A percentile compares a stretch with the other conserved stretches of the same genome.
These are phyloP conservation scores for Salix arbutifolia DNA, from an alignment of 345 rosid species.

Conservation along the genomic window DNA sequence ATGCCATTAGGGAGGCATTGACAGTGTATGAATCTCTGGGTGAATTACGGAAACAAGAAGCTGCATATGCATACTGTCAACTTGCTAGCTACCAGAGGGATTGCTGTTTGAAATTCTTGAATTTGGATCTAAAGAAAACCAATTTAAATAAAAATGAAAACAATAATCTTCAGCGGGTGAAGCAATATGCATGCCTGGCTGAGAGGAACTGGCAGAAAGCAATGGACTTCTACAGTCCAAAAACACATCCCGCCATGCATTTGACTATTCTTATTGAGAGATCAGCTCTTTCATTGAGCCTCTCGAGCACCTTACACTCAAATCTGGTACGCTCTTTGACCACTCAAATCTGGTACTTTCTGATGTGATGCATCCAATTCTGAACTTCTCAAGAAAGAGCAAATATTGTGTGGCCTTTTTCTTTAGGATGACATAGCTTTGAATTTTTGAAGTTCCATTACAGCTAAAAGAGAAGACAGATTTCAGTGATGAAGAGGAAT, in stretches of 20 bases:
- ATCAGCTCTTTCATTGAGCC: conserved; percentile 55
- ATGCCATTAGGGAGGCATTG: conserved; percentile 86
- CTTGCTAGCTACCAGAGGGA: conserved; percentile 84
- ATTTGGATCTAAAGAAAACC: conserved; percentile 36
- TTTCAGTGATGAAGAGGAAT: too few relatives aligned
- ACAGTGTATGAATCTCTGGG: conserved; percentile 75
- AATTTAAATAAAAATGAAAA: conserved; percentile 45
- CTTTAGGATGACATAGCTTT: background rate
- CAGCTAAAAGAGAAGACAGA: too few relatives aligned
- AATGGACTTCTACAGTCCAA: conserved; percentile 65
- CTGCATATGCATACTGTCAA: conserved; percentile 79
- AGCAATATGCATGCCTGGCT: conserved; percentile 79
- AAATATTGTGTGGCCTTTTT: background rate
- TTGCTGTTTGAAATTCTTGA: conserved; percentile 63
- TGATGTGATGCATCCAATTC: background rate
- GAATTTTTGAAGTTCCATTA: too few relatives aligned
- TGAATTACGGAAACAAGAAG: conserved; percentile 76
- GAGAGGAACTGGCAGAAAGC: conserved; percentile 88
- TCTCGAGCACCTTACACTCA: conserved; percentile 50
- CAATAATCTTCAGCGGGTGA: conserved; percentile 52
- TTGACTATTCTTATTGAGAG: conserved; percentile 66
- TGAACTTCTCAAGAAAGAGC: background rate
- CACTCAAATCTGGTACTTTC: conserved; percentile 48
- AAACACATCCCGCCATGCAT: conserved; percentile 70
- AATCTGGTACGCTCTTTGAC: conserved; percentile 44